Evolutionary conservation across 148 eudicot genomes (phyloP), one percentile per base, ranked within the genome.

Genomic region (Diospyros lotus): DNA sequence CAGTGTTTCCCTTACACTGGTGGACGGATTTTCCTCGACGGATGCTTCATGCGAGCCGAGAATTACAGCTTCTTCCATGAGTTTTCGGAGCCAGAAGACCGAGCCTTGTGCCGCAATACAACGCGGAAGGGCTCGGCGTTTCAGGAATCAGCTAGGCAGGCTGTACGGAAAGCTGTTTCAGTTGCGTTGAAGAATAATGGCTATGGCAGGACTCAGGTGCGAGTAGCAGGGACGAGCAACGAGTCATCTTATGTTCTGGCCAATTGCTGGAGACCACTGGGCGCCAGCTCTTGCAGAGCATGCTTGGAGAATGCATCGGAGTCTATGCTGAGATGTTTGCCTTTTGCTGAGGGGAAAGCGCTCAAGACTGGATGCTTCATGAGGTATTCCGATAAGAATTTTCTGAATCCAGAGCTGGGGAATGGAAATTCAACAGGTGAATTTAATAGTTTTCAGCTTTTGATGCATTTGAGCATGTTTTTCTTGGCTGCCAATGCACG

Each of bases 311-410:
- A 83, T 53, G 92, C 92, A 1, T 81, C 90, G 4, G n/a, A 41
- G 4, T 15, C 77, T 2, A 39, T 87, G 7, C 53, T 67, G 73
- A 80, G 81, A 14, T 89, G 90, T 74, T 80, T 89, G 78, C 88
- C 90, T 11, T 58, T 68, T 75, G 85, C 90, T 0, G 92, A 89
- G 77, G 92, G 90, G 18, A 66, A 90, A 68, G 90, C 87, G 0
- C 44, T 89, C 52, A 77, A 82, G 9, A 83, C 92, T 1, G 92
- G 92, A 4, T 89, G 92, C 73, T 89, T 89, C 61, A 68, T 89
- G 87, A 83, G 90, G 80, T 89, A 89, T 68, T 89, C 92, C 2
- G 84, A 86, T 71, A 74, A 44, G 4, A 59, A 86, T 78, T 89
- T 89, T 70, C 83, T 89, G 56, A 89, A 86, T 81, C 73, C 83